Evolutionary conservation across 495 filamentous ascomycete genomes (phyloP), one percentile per base, ranked within the genome.

Genomic region (Pseudevernia furfuracea): DNA sequence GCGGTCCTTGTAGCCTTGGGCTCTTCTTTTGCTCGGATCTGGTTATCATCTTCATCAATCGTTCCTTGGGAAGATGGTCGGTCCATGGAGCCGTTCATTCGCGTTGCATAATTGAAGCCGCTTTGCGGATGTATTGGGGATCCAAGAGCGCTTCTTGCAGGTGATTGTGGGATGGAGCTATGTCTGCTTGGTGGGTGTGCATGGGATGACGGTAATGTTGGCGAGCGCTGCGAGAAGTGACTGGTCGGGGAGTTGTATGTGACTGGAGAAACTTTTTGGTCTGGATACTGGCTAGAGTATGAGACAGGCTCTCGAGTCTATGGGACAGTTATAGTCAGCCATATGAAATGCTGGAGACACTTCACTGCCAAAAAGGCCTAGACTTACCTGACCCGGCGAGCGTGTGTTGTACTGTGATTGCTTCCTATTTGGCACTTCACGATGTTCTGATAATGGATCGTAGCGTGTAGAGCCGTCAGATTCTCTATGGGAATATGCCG

Each of bases 1-100:
- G 86, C 84, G 59, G 87, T 83, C 67, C 88, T 84, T 61, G 84
- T 79, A 39, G 85, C 79, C 59, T 82, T 88, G 81, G 89, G 66
- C 64, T 62, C 58, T 39, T 41, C 44, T 32, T 63, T 48, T 53
- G 58, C 59, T 30, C 63, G 58, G 32, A 75, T 73, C 23, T 79
- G 78, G 72, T 53, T 72, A 53, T 70, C 37, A 38, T 81, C 77
- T 71, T 74, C 74, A 11, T 76, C 75, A 38, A 78, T 69, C 28
- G 65, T 71, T 62, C 69, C 62, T 58, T 68, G 69, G 21, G 67
- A 69, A 37, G 63, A 32, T 6, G 58, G 59, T 34, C 59, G 61
- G 15, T 66, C 65, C 34, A 59, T 49, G 3, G 65, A 59, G 17
- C 69, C 67, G 21, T 72, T 71, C 25, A 61, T 41, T 39, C 36